These are phyloP conservation scores for Butyriboletus appendiculatus DNA, from an alignment of 1,284 basidiomycete species.

Conservation along the genomic window DNA sequence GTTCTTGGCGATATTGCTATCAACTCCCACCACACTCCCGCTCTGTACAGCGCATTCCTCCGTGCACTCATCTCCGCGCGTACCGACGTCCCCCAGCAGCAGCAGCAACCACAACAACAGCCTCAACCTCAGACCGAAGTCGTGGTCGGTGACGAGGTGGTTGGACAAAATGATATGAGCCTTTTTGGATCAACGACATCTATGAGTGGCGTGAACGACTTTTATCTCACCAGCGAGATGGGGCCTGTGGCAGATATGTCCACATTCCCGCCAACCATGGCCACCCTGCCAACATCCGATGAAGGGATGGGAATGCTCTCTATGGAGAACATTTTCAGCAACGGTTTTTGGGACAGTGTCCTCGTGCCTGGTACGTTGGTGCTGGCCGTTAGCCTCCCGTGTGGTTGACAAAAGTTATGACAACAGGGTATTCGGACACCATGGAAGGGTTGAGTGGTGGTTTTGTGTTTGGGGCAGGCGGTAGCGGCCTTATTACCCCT, in stretches of 20 bases:
- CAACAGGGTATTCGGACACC: slow-evolving; percentile 68
- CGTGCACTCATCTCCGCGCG: slow-evolving; percentile 74
- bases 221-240: slow-evolving; percentile 77
- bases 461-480: slow-evolving; percentile 78
- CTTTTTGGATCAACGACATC: slow-evolving; percentile 28
- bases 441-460: slow-evolving; percentile 80
- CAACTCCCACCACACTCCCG: slow-evolving; percentile 79
- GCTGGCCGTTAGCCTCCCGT: not conserved
- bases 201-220: slow-evolving; percentile 43
- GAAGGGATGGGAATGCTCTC: slow-evolving; percentile 55
- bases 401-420: slow-evolving; percentile 16
- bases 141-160: slow-evolving; percentile 22
- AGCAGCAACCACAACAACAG: slow-evolving; percentile 9
- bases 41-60: slow-evolving; percentile 85
- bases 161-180: slow-evolving; percentile 27
- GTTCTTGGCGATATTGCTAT: slow-evolving; percentile 75
- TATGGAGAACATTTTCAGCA: slow-evolving; percentile 78
- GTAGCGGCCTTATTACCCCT: slow-evolving; percentile 54
- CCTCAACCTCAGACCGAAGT: slow-evolving; percentile 28
- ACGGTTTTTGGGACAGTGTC: slow-evolving; percentile 82
- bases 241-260: slow-evolving; percentile 75
- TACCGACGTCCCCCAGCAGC: slow-evolving; percentile 41
- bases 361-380: slow-evolving; percentile 70
- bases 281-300: slow-evolving; percentile 49
- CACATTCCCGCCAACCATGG: slow-evolving; percentile 83